Base-by-base conservation (phyloP, 441 rosid genomes). In the Gossypium aridum region DNA sequence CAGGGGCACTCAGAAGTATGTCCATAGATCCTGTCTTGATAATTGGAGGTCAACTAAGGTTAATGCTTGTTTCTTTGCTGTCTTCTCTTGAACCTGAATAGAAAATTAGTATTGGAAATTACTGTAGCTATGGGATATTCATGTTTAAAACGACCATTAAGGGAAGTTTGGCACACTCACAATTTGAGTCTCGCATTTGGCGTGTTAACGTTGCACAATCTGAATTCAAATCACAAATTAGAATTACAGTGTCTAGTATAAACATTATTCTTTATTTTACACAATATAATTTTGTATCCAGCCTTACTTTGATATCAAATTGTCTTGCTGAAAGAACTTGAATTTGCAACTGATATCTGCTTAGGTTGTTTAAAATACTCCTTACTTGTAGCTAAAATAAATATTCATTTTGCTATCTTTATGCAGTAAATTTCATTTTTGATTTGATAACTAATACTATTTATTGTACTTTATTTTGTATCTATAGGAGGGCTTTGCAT, bases 21-120 rank as follows among this genome's bases (percentile, higher is more conserved):
- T 94, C 56, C 99, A 96, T 77, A 92, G 98, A 78, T 90, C 91
- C 47, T 96, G 98, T 77, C 98, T 96, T 59, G 98, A 96, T 87
- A 89, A 91, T 31, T 94, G 99, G 99, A 87, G 99, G 64, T 92
- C 99, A n/a, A 96, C 98, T 68, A 96, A 96, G 98, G 99, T 90
- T 76, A 75, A 45, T 74, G 49, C 19, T 13, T 45, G 26, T 77
- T 60, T 66, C 69, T 76, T 63, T 51, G 47, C 65, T 60, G 64
- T 49, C 45, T 23, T 76, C 71, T 26, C 26, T 62, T 81, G 20
- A 28, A 49, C 59, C 65, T 66, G 62, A 72, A 16, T 69, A 65
- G 75, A 54, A 62, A 55, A 45, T 65, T 39, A 59, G 66, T 74
- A 23, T 60, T 56, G 19, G 56, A 28, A 68, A 54, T 56, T 19